These are phyloP conservation scores for Coemansia sp. DNA, from an alignment of 192 early-diverging fungal species.

Conservation along the genomic window DNA sequence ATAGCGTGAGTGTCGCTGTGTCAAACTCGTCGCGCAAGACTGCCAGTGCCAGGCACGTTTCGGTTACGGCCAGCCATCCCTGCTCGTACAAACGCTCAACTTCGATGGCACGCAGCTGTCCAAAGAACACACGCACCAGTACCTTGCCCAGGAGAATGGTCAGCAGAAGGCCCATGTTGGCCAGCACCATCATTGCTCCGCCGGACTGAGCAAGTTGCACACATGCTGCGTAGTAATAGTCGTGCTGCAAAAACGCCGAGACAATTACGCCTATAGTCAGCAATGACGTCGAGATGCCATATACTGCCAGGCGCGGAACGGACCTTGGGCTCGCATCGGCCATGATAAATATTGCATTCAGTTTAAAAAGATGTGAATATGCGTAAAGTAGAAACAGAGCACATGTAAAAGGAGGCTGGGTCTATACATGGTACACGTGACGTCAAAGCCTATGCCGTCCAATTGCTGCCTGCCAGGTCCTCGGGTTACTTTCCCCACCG, in stretches of 20 bases:
- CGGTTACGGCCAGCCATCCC: slow-evolving; percentile 96
- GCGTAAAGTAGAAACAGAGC: too few species aligned
- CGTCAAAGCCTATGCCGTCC: not conserved
- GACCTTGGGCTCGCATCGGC: slow-evolving; percentile 21
- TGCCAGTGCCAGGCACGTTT: slow-evolving; percentile 94
- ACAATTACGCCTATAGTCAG: slow-evolving; percentile 65
- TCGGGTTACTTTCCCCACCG: slow-evolving; percentile 43
- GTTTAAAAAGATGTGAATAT: not conserved
- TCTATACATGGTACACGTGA: too few species aligned
- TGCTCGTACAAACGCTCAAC: slow-evolving; percentile 98
- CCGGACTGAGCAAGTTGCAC: slow-evolving; percentile 86
- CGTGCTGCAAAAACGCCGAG: slow-evolving; percentile 65
- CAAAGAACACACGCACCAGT: slow-evolving; percentile 86
- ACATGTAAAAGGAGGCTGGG: too few species aligned
- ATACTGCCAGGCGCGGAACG: slow-evolving; percentile 63
- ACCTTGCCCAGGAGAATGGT: slow-evolving; percentile 77
- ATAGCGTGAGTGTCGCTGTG: slow-evolving; percentile 76
- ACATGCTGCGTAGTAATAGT: slow-evolving; percentile 88
- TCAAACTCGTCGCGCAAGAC: slow-evolving; percentile 96
- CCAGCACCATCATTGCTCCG: slow-evolving; percentile 81
- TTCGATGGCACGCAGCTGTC: slow-evolving; percentile 84
- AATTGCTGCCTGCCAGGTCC: not conserved
- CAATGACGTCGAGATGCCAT: slow-evolving; percentile 66
- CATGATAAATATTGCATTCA: slow-evolving; percentile 19
- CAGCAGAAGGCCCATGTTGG: slow-evolving; percentile 77